Percentiles rank a stretch among this genome's conserved stretches.
Evolutionary conservation across 805 yeast species (phyloP).

Genomic region (Babjeviella inositovora): DNA sequence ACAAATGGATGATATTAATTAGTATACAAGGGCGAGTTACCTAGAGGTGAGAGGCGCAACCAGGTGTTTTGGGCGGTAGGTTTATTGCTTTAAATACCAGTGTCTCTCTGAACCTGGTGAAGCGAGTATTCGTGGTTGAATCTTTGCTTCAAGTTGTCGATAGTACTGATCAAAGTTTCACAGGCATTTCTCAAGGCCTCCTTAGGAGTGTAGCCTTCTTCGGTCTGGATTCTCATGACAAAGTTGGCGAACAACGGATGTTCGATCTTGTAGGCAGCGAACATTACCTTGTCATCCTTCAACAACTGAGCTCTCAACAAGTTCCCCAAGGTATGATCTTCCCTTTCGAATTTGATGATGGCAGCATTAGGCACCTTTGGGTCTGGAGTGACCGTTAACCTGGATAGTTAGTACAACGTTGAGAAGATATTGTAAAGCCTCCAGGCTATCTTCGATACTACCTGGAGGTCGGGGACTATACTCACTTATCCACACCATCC

Average conservation of each 20-base stretch:
- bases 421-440: not conserved
- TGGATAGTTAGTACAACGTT: constrained; percentile 9
- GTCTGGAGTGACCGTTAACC: constrained; percentile 81
- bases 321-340: constrained; percentile 94
- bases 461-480: constrained; percentile 3
- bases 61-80: too few relatives aligned
- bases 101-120: too few relatives aligned
- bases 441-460: not conserved
- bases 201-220: constrained; percentile 85
- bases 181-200: constrained; percentile 88
- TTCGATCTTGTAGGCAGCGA: constrained; percentile 95
- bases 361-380: constrained; percentile 93
- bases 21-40: too few relatives aligned
- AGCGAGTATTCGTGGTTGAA: constrained; percentile 86
- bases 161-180: constrained; percentile 62
- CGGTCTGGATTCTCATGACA: constrained; percentile 88
- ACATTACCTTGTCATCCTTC: constrained; percentile 77
- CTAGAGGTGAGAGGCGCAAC: too few relatives aligned
- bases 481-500: constrained; percentile 91
- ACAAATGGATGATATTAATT: too few relatives aligned
- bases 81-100: too few relatives aligned
- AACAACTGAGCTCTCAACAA: constrained; percentile 73
- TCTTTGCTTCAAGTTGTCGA: constrained; percentile 57
- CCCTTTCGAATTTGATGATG: constrained; percentile 84
- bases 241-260: constrained; percentile 96